Conservation (phyloP, 2,329 filamentous ascomycete species). For the Colletotrichum sp. region DNA sequence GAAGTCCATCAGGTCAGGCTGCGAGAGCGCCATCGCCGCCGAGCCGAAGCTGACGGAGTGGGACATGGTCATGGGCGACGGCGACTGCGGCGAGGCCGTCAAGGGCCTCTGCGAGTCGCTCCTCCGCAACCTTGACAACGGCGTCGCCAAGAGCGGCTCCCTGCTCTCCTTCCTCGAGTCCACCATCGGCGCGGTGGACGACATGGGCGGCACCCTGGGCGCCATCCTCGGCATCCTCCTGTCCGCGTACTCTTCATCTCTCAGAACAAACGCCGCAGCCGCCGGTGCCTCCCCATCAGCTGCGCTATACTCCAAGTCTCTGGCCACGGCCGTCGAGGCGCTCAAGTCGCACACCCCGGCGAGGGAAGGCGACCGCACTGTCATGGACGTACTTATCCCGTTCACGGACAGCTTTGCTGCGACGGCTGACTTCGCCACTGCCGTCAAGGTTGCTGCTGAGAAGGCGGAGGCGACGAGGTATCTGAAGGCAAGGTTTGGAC, state of each 20-base stretch:
- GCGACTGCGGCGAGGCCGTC: conserved; percentile 32
- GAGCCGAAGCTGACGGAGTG: conserved; percentile 35
- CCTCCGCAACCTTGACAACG: conserved; percentile 30
- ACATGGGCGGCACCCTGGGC: conserved; percentile 41
- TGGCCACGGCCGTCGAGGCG: conserved; percentile 24
- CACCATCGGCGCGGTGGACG: conserved; percentile 35
- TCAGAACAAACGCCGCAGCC: conserved; percentile 9
- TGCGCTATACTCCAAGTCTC: conserved; percentile 22
- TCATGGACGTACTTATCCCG: conserved; percentile 26
- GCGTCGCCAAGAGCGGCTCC: conserved; percentile 32
- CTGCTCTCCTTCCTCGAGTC: conserved; percentile 32
- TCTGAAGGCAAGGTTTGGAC: conserved; percentile 30
- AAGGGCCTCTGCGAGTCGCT: conserved; percentile 31
- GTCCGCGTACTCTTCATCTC: conserved; percentile 24
- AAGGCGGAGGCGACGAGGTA: conserved; percentile 31
- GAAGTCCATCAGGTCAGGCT: conserved; percentile 29
- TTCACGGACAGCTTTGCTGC: conserved; percentile 23
- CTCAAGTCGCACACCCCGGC: conserved; percentile 30
- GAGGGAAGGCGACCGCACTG: conserved; percentile 28
- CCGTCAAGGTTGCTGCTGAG: conserved; percentile 39
- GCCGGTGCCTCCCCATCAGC: not conserved
- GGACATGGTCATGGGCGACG: conserved; percentile 39
- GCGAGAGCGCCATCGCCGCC: conserved; percentile 36
- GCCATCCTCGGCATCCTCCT: conserved; percentile 35
- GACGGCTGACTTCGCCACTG: conserved; percentile 30